Evolutionary conservation across 1,284 basidiomycete genomes (phyloP).

Genomic region (Trichosporon faecale): DNA sequence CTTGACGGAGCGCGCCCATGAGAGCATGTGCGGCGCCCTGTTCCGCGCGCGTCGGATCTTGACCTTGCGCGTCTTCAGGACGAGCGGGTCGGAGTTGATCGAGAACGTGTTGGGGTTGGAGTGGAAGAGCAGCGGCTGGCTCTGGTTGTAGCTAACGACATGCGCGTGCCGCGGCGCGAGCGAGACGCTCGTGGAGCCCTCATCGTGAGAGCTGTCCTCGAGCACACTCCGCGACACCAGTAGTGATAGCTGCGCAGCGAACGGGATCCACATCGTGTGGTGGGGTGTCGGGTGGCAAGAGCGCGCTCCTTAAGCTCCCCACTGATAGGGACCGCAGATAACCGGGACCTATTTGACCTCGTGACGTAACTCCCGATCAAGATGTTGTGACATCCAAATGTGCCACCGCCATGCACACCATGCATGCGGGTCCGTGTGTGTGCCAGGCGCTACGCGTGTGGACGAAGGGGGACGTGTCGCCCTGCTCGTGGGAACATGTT

Average conservation of each 20-base stretch:
- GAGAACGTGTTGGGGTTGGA: not conserved
- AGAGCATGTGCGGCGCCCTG: slow-evolving; percentile 41
- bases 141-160: not conserved
- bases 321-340: slow-evolving; percentile 4
- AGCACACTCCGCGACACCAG: slow-evolving; percentile 2
- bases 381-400: not conserved
- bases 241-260: slow-evolving; percentile 3
- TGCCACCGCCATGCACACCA: not conserved
- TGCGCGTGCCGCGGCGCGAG: slow-evolving; percentile 18
- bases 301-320: not conserved
- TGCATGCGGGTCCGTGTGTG: not conserved
- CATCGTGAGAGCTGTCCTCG: not conserved
- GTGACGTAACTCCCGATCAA: not conserved
- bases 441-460: not conserved
- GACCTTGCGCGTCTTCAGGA: slow-evolving; percentile 35
- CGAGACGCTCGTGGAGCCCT: not conserved
- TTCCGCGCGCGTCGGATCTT: slow-evolving; percentile 39
- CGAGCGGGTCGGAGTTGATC: not conserved
- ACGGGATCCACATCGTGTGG: slow-evolving; percentile 4
- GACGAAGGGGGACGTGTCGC: not conserved
- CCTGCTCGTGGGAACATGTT: too few relatives aligned
- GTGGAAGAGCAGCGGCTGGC: slow-evolving; percentile 12
- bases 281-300: slow-evolving; percentile 3
- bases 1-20: slow-evolving; percentile 35
- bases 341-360: not conserved